Base-by-base conservation (phyloP, 148 eudicot species). In the Fagopyrum homotropicum region DNA sequence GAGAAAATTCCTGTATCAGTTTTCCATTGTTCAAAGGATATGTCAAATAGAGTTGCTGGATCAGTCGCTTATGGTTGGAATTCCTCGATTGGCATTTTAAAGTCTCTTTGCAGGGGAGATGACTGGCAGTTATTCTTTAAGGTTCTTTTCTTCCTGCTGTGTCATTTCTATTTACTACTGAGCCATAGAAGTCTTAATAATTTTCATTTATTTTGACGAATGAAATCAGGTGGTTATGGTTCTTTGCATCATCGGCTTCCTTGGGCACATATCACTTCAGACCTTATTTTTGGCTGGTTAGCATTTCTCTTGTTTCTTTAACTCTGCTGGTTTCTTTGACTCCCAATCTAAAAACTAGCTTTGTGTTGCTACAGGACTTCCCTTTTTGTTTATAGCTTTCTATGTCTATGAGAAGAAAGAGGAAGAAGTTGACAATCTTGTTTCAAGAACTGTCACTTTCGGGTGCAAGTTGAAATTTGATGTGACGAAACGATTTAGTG, bases 1-100 rank as follows among this genome's bases (percentile, higher is more conserved):
- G 92, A 91, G 83, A 93, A 91, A 84, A 73, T 91, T 78, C 89
- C 91, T 1, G 81, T 82, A 22, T 89, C 98, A 72, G 87, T 80
- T 54, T 93, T 89, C 82, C 84, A 83, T 51, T 80, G 85, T 64
- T 86, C 97, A 50, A 91, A 87, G 86, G 94, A 86, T 77, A 86
- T 63, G 80, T 84, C 91, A 26, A 88, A 60, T 17, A 83, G 73
- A 77, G 84, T 86, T 72, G 91, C 88, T 73, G 79, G 81, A 50
- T 88, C 88, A 68, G 86, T 78, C 66, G 88, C 84, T 75, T 84
- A 89, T 7, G 61, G 72, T 69, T 91, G 97, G 97, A 91, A 91
- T 78, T 77, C 82, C 57, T 80, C 83, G 14, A 84, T 86, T 52
- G 81, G 76, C 76, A 73, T 82, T 76, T 79, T 94, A 72, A 90